Base-by-base conservation (phyloP, 805 yeast species). In the Pichia heedii region DNA sequence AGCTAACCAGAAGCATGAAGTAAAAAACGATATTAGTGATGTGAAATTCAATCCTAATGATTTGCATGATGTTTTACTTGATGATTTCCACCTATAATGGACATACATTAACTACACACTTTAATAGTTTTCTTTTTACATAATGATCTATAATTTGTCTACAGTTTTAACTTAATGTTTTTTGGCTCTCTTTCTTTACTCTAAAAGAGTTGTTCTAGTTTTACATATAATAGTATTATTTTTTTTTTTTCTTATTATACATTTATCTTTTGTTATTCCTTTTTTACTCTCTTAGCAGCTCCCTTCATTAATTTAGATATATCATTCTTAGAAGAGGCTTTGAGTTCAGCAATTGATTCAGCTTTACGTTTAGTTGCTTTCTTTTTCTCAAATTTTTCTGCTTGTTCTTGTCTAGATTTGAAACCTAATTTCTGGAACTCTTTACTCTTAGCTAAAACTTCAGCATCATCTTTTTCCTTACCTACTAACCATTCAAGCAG, bases 401-500 rank as follows among this genome's bases (percentile, higher is more conserved):
- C 61, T 45, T 84, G 87, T 48, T 79, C 87, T 16, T 71, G 72
- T 46, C 97, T 71, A 48, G 84, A 87, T 41, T 69, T 70, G 3
- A 68, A 77, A 1, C 97, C 98, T 16, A 64, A 52, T 21, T 66
- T 68, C 37, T 73, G 73, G 45, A 89, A 62, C 42, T 64, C 74
- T 18, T 62, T 65, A 4, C 66, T 55, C 54, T 76, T 82, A 2
- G 56, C 69, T 2, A 68, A 29, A 33, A 75, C 70, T 49, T 82
- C 90, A 13, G 61, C 56, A 48, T 83, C 85, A 37, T 76, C 79
- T 1, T 42, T 57, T 7, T 54, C 35, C 43, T 67, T 74, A 2
- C 78, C 94, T 29, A 74, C 76, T 33, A 90, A 65, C 90, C 94
- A 86, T 59, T 87, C 93, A 40, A 93, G 65, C 30, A 84, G 60